Conservation (phyloP, 2,329 filamentous ascomycete species). For the Ramularia endophylla region DNA sequence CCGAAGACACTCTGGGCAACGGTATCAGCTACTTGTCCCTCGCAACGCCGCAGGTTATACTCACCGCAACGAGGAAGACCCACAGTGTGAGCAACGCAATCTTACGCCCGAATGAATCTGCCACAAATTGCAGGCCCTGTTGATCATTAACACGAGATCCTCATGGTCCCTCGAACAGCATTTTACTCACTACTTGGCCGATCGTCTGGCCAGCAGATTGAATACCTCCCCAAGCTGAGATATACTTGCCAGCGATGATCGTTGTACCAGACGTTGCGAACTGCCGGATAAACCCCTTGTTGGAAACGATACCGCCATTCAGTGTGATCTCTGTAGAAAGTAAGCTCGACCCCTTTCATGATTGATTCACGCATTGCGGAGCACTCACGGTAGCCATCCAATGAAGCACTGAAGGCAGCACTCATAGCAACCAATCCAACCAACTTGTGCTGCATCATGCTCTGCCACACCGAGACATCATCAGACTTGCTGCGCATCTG, state of each 20-base stretch:
- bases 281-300: conserved; percentile 38
- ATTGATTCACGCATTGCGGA: conserved; percentile 11
- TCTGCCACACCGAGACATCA: conserved; percentile 37
- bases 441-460: conserved; percentile 31
- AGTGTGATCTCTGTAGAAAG: conserved; percentile 27
- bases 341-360: conserved; percentile 21
- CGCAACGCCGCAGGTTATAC: neutral
- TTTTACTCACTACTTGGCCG: conserved; percentile 31
- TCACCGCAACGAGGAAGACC: conserved; percentile 26
- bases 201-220: conserved; percentile 36
- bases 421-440: conserved; percentile 35
- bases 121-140: conserved; percentile 29
- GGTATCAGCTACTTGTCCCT: neutral
- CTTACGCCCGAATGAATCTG: conserved; percentile 35
- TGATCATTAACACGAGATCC: neutral
- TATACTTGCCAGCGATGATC: conserved; percentile 33
- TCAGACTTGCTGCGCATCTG: conserved; percentile 21
- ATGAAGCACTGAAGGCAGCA: conserved; percentile 38
- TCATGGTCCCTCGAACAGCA: neutral
- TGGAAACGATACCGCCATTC: conserved; percentile 35
- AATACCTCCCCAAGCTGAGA: conserved; percentile 38
- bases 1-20: conserved; percentile 30
- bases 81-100: conserved; percentile 33
- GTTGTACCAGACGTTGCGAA: conserved; percentile 28
- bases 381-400: conserved; percentile 36